phyloP scores from a whole-genome alignment of 176 grass and related monocot species.

The Hordeum marinum region DNA sequence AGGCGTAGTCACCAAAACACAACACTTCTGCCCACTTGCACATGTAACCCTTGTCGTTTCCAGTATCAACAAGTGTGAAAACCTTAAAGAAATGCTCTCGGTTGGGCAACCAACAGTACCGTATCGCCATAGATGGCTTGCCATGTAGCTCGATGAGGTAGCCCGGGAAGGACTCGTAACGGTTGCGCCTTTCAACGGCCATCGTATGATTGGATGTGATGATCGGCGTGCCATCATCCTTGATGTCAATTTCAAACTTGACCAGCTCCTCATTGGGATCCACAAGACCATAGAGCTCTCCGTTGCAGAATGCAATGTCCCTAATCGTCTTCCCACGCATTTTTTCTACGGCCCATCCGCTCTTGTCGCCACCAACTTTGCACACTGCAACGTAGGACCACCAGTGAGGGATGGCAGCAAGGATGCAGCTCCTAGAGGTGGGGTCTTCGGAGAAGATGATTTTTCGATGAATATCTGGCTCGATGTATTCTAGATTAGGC shows the following conservation, averaged over 20 bases:
- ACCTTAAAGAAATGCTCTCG: background rate
- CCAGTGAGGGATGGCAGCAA: background rate
- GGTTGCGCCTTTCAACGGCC: background rate
- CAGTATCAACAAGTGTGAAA: background rate
- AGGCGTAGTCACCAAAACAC: background rate
- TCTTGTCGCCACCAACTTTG: background rate
- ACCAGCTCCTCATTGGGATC: background rate
- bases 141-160: background rate
- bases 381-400: background rate
- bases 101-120: background rate
- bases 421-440: background rate
- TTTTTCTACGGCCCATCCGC: background rate
- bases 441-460: background rate
- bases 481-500: background rate
- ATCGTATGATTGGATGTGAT: background rate
- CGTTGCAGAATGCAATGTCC: background rate
- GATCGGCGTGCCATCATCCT: background rate
- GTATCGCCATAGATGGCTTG: background rate
- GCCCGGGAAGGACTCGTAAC: background rate
- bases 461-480: background rate
- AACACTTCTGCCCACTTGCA: background rate
- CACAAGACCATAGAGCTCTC: background rate
- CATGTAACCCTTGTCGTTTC: background rate
- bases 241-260: background rate
- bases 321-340: background rate